phyloP scores from a whole-genome alignment of 2,329 filamentous ascomycete species.

The Fusarium sp. region DNA sequence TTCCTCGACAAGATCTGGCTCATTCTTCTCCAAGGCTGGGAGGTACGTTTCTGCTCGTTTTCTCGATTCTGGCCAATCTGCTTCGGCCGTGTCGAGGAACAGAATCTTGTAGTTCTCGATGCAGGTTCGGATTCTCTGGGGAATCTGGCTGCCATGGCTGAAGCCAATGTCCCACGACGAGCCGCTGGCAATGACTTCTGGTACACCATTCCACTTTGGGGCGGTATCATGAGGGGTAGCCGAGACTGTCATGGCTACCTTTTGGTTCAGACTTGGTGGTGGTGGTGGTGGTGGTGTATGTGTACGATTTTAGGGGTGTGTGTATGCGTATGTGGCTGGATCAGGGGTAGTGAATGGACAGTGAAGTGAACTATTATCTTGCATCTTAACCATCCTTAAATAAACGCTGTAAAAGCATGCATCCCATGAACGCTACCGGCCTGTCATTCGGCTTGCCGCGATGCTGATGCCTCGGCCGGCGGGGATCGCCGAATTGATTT shows the following conservation, averaged over 20 bases:
- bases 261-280: background rate
- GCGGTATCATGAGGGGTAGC: background rate
- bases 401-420: background rate
- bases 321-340: background rate
- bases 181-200: background rate
- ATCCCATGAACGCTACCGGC: background rate
- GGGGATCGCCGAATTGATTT: background rate
- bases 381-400: background rate
- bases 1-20: background rate
- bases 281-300: background rate
- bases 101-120: background rate
- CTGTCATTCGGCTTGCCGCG: background rate
- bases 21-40: background rate
- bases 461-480: background rate
- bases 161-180: background rate
- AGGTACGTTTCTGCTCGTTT: background rate
- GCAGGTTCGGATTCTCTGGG: background rate
- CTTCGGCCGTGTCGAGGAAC: background rate
- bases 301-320: background rate
- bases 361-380: background rate
- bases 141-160: background rate
- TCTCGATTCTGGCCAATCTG: background rate
- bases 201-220: background rate
- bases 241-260: background rate
- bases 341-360: background rate